Conservation (phyloP, 371 early-diverging fungal genomes). For the Lichtheimia ramosa region DNA sequence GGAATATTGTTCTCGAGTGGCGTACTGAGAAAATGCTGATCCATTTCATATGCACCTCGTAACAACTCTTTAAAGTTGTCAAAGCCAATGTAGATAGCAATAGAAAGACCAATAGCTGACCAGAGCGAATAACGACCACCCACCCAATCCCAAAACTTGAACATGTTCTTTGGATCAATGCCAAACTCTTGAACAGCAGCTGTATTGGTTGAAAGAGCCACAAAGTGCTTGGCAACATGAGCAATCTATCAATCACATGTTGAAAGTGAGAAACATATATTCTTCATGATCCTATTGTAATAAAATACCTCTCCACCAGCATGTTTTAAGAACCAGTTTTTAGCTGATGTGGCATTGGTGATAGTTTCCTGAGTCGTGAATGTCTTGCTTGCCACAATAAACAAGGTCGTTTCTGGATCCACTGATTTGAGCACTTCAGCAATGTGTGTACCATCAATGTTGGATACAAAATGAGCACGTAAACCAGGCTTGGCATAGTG, state of each 20-base stretch:
- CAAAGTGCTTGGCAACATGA: constrained; percentile 98
- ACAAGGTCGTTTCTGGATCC: constrained; percentile 91
- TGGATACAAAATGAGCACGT: constrained; percentile 94
- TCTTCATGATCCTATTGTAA: neutral
- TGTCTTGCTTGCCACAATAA: constrained; percentile 98
- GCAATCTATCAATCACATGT: constrained; percentile 34
- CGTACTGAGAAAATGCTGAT: constrained; percentile 89
- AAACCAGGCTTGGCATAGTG: constrained; percentile 79
- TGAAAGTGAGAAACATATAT: neutral
- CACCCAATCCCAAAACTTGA: constrained; percentile 99
- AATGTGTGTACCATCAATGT: constrained; percentile 97
- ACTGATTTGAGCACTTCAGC: constrained; percentile 87
- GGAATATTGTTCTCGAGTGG: constrained; percentile 92
- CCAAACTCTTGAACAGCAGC: constrained; percentile 89
- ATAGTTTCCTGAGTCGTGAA: constrained; percentile 99
- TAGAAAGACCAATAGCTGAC: constrained; percentile 98
- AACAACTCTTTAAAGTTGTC: constrained; percentile 94
- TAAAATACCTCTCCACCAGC: constrained; percentile 84
- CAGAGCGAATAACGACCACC: constrained; percentile 99
- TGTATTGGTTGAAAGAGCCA: constrained; percentile 96
- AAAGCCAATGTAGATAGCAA: constrained; percentile 93
- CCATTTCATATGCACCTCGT: constrained; percentile 95
- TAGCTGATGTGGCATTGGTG: constrained; percentile 94
- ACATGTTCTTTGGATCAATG: constrained; percentile 93
- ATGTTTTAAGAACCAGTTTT: constrained; percentile 85